phyloP scores from a whole-genome alignment of 768 basidiomycete species.

The Russula virescens region DNA sequence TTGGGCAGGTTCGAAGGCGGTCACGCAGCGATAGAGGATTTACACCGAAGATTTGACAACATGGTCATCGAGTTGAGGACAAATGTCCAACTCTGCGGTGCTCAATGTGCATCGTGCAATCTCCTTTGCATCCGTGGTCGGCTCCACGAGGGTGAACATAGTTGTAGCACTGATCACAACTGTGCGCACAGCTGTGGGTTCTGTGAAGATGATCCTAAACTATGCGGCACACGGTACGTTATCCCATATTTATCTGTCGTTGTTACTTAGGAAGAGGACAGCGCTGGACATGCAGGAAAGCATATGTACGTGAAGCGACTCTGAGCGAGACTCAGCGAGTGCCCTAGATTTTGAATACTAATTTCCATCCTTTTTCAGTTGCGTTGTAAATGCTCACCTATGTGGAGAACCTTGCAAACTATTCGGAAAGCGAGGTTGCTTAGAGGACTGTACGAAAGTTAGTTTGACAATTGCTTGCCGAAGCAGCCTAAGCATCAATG shows the following conservation, averaged over 20 bases:
- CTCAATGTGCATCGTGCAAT: constrained; percentile 43
- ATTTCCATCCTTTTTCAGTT: constrained; percentile 33
- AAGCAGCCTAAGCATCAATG: too few species aligned
- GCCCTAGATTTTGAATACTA: neutral
- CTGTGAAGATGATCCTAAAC: constrained; percentile 31
- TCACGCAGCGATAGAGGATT: constrained; percentile 41
- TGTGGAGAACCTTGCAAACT: constrained; percentile 50
- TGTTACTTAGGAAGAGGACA: too few species aligned
- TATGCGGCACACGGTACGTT: constrained; percentile 46
- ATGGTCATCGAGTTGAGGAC: constrained; percentile 41
- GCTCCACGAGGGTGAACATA: constrained; percentile 42
- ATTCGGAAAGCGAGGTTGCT: constrained; percentile 44
- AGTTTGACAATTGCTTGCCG: neutral
- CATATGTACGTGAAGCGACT: too few species aligned
- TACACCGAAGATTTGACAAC: constrained; percentile 44
- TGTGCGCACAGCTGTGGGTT: constrained; percentile 44
- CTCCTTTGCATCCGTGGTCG: constrained; percentile 45
- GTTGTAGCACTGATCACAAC: constrained; percentile 46
- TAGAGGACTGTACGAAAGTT: constrained; percentile 49
- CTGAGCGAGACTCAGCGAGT: too few species aligned
- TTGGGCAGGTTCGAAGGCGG: constrained; percentile 39
- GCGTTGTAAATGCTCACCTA: constrained; percentile 43
- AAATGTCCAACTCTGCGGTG: constrained; percentile 44
- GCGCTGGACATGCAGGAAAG: too few species aligned
- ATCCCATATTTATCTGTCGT: neutral